Evolutionary conservation across 208 protist species (phyloP).

Genomic region (Crithidia acanthocephali): DNA sequence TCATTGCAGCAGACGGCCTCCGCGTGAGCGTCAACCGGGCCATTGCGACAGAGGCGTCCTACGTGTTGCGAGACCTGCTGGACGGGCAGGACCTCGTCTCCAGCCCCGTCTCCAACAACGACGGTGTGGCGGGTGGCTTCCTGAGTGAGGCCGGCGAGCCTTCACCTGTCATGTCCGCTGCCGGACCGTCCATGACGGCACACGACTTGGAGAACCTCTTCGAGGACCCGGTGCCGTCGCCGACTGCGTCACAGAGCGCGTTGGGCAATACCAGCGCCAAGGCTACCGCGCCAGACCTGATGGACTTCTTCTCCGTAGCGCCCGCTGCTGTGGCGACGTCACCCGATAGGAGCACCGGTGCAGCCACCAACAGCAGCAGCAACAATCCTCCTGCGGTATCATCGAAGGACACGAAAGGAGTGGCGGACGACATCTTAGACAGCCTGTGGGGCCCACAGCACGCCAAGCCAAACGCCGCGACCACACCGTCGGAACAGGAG

Average conservation of each 20-base stretch:
- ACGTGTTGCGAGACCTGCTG: slow-evolving; percentile 77
- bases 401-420: not conserved
- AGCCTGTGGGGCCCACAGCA: slow-evolving; percentile 3
- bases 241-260: not conserved
- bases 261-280: not conserved
- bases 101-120: slow-evolving; percentile 5
- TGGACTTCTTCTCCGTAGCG: slow-evolving; percentile 27
- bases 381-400: not conserved
- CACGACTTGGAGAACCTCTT: slow-evolving; percentile 32
- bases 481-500: not conserved
- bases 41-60: slow-evolving; percentile 77
- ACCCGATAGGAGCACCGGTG: not conserved
- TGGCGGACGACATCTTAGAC: slow-evolving; percentile 1
- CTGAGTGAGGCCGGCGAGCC: not conserved
- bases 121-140: not conserved
- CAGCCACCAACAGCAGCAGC: not conserved
- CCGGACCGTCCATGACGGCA: not conserved
- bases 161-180: not conserved
- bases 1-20: slow-evolving; percentile 72
- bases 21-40: slow-evolving; percentile 60
- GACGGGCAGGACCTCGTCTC: slow-evolving; percentile 53
- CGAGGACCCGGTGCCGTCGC: slow-evolving; percentile 4
- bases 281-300: slow-evolving; percentile 24
- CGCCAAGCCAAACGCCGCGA: not conserved
- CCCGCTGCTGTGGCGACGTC: not conserved